Evolutionary conservation across 352 stramenopile species (phyloP), one percentile per base, ranked within the genome.

Genomic region (Aphanomyces cochlioides): DNA sequence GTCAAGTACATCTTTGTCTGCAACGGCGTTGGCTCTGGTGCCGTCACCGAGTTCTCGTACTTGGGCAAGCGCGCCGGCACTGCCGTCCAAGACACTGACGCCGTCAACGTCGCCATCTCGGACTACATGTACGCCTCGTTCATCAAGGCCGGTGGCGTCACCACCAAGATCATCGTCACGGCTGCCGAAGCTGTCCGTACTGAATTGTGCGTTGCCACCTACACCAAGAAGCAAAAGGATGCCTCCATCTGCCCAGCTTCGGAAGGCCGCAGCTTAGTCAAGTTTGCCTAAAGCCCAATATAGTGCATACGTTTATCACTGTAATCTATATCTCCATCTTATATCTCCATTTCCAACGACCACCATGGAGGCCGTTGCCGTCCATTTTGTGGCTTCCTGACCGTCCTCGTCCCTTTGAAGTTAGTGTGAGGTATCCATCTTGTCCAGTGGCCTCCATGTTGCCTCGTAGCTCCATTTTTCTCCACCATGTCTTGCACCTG

Each of bases 1-100:
- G 78, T 92, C 71, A 88, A 88, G 77, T 92, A 85, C 66, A 75
- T 74, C 13, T 92, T 85, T 74, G 80, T 74, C 66, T 92, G 84
- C 79, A 85, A 76, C 36, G 76, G 70, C 13, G 19, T 65, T 39
- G 67, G 65, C 13, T 66, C 47, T 1, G 84, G 84, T 36, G 45
- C 59, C 17, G 17, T 92, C 61, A 80, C 78, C 59, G 81, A 64
- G 57, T 59, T 92, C 57, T 66, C 78, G 75, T 92, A 81, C 81
- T 76, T 85, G 36, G 58, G 79, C 56, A 83, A 92, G 70, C 80
- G 63, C 36, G 71, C 72, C 8, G 84, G 82, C 5, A 50, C 10
- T 12, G 65, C 73, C 5, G 78, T 92, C 21, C 37, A 78, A 37
- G 82, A 90, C 76, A 72, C 73, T 38, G 84, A 92, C 47, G 73